These are phyloP conservation scores for Xylariaceae sp. DNA, from an alignment of 2,329 filamentous ascomycete species.

Conservation along the genomic window DNA sequence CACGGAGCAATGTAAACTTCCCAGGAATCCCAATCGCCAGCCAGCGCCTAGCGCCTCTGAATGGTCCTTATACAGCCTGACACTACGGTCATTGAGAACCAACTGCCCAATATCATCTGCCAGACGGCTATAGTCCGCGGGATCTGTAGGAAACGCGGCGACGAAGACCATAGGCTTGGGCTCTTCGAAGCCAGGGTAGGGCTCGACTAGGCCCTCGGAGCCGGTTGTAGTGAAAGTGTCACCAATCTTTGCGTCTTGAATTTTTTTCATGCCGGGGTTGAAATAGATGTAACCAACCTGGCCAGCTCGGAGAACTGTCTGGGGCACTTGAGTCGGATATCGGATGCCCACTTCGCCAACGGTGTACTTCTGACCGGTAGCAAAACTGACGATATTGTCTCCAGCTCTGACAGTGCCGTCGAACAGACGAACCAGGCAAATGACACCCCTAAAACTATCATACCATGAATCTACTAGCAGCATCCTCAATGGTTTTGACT, in stretches of 20 bases:
- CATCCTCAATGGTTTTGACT: constrained; percentile 69
- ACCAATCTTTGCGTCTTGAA: constrained; percentile 91
- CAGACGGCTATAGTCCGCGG: constrained; percentile 77
- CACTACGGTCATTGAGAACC: constrained; percentile 89
- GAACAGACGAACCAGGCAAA: constrained; percentile 86
- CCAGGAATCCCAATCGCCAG: constrained; percentile 90
- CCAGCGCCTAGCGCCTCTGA: constrained; percentile 91
- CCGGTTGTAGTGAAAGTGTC: constrained; percentile 89
- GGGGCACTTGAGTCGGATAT: constrained; percentile 82
- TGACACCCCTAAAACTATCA: constrained; percentile 89
- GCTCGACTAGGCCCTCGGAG: constrained; percentile 69
- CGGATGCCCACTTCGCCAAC: constrained; percentile 97
- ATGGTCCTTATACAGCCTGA: constrained; percentile 89
- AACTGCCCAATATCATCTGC: constrained; percentile 94
- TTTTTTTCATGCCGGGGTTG: constrained; percentile 97
- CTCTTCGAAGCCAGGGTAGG: constrained; percentile 90
- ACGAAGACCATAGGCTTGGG: constrained; percentile 99
- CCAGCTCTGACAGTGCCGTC: constrained; percentile 80
- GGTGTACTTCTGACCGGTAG: constrained; percentile 82
- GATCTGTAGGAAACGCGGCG: constrained; percentile 90
- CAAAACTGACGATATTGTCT: constrained; percentile 82
- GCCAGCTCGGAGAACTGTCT: constrained; percentile 75
- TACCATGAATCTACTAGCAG: constrained; percentile 98
- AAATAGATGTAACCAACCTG: constrained; percentile 97
- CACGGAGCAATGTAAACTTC: constrained; percentile 97